phyloP scores from a whole-genome alignment of 805 yeast species.

The Clavispora carvajalis region DNA sequence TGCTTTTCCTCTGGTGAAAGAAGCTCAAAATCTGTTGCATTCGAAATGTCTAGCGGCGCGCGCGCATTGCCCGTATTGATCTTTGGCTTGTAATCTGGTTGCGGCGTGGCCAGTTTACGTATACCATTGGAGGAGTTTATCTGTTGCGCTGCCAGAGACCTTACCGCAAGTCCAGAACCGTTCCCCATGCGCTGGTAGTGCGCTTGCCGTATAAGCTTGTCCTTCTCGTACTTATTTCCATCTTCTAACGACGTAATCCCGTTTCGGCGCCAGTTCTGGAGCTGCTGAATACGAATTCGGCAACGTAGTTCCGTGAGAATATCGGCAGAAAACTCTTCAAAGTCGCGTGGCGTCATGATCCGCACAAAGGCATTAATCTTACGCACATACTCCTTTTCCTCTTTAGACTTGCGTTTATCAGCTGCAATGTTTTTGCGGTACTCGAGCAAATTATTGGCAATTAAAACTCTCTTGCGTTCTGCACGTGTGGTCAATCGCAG shows the following conservation, averaged over 20 bases:
- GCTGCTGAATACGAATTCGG: slow-evolving; percentile 75
- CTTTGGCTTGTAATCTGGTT: slow-evolving; percentile 40
- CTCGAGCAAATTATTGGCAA: slow-evolving; percentile 75
- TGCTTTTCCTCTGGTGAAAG: slow-evolving; percentile 84
- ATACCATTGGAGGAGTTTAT: slow-evolving; percentile 11
- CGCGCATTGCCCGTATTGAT: slow-evolving; percentile 34
- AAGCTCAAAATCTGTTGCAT: slow-evolving; percentile 76
- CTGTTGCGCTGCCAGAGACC: slow-evolving; percentile 8
- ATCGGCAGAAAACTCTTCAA: slow-evolving; percentile 66
- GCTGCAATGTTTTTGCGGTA: slow-evolving; percentile 74
- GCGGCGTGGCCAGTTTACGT: slow-evolving; percentile 26
- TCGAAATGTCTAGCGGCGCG: slow-evolving; percentile 62
- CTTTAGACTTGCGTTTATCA: slow-evolving; percentile 84
- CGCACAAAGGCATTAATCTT: slow-evolving; percentile 77
- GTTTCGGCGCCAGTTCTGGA: slow-evolving; percentile 89
- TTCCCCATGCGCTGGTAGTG: slow-evolving; percentile 54
- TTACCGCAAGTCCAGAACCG: slow-evolving; percentile 23
- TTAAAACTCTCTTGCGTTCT: slow-evolving; percentile 79
- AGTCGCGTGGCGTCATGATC: slow-evolving; percentile 76
- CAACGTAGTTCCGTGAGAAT: slow-evolving; percentile 72
- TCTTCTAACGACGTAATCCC: slow-evolving; percentile 82
- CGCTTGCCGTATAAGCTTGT: slow-evolving; percentile 63
- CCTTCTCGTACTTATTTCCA: slow-evolving; percentile 84
- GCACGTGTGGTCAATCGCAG: slow-evolving; percentile 87
- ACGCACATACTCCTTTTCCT: slow-evolving; percentile 77